Percentiles rank a stretch among this genome's conserved stretches.
These are phyloP conservation scores for Calocybe indica DNA, from an alignment of 768 basidiomycete species.

Conservation along the genomic window DNA sequence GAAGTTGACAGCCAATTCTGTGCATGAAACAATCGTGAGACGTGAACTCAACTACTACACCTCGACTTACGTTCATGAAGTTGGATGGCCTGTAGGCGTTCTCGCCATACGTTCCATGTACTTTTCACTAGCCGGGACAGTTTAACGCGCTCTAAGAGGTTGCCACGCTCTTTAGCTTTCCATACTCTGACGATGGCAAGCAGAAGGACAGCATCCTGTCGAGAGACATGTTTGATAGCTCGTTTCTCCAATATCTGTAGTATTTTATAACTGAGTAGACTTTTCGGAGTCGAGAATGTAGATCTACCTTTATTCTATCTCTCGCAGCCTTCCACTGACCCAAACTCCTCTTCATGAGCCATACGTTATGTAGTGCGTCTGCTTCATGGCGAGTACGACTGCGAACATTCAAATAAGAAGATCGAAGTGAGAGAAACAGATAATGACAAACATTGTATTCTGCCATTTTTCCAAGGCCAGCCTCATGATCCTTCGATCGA, in stretches of 20 bases:
- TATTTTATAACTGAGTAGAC: neutral
- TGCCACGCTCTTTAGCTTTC: slow-evolving; percentile 63
- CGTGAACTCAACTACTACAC: neutral
- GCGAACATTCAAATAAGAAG: neutral
- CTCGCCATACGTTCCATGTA: slow-evolving; percentile 46
- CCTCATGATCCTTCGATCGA: slow-evolving; percentile 42
- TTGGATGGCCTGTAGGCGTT: slow-evolving; percentile 30
- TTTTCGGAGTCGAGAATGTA: neutral
- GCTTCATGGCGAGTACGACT: slow-evolving; percentile 43
- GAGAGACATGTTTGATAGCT: slow-evolving; percentile 47
- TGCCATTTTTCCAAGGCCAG: slow-evolving; percentile 48
- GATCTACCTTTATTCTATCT: slow-evolving; percentile 43
- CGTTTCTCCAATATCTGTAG: slow-evolving; percentile 48
- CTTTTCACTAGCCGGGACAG: slow-evolving; percentile 37
- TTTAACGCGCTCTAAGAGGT: slow-evolving; percentile 48
- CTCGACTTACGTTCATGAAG: slow-evolving; percentile 38
- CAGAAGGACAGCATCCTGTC: slow-evolving; percentile 54
- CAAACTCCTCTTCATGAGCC: slow-evolving; percentile 40
- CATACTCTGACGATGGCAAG: slow-evolving; percentile 57
- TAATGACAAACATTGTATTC: slow-evolving; percentile 14
- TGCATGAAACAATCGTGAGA: slow-evolving; percentile 2
- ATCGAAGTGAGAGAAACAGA: neutral
- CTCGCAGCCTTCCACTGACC: slow-evolving; percentile 50
- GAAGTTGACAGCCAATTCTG: slow-evolving; percentile 49
- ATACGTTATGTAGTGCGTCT: slow-evolving; percentile 31